Percentiles rank a stretch among this genome's conserved stretches.
Conservation (phyloP, 1,139 yeast species). For the Saccharomyces hybrid region DNA sequence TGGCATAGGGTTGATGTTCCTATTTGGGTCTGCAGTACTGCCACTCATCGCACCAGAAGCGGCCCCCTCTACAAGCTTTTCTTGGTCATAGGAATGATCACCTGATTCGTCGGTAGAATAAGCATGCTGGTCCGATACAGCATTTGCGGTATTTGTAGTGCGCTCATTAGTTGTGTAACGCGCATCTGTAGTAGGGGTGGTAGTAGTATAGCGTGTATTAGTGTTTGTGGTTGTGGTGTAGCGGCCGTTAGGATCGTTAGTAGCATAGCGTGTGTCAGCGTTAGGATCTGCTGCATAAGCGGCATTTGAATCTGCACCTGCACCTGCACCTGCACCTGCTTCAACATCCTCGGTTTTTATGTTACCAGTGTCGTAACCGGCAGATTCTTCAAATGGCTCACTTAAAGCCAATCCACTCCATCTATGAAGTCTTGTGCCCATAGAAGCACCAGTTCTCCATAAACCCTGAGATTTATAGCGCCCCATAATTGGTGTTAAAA, state of each 20-base stretch:
- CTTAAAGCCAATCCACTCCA: constrained; percentile 13
- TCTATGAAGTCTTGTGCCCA: constrained; percentile 15
- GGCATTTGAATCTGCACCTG: constrained; percentile 3
- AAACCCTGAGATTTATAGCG: constrained; percentile 18
- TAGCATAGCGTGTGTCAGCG: background rate
- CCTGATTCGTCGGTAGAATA: constrained; percentile 4
- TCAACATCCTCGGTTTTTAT: constrained; percentile 4
- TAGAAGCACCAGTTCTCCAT: constrained; percentile 15
- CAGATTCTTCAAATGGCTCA: constrained; percentile 6
- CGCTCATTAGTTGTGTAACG: constrained; percentile 3
- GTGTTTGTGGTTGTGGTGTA: constrained; percentile 1
- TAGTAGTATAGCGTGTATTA: background rate
- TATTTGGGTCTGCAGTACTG: background rate
- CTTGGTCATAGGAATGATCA: constrained; percentile 6
- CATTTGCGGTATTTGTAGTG: background rate
- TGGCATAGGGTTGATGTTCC: background rate
- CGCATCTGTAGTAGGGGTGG: background rate
- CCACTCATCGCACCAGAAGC: background rate
- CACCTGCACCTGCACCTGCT: constrained; percentile 3
- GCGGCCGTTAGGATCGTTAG: background rate
- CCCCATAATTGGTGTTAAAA: constrained; percentile 24
- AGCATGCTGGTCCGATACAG: background rate
- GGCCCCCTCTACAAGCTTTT: constrained; percentile 5
- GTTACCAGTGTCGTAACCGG: background rate
- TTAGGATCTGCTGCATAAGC: constrained; percentile 4